Evolutionary conservation across 768 basidiomycete species (phyloP).

Genomic region (Pleurotus djamor): DNA sequence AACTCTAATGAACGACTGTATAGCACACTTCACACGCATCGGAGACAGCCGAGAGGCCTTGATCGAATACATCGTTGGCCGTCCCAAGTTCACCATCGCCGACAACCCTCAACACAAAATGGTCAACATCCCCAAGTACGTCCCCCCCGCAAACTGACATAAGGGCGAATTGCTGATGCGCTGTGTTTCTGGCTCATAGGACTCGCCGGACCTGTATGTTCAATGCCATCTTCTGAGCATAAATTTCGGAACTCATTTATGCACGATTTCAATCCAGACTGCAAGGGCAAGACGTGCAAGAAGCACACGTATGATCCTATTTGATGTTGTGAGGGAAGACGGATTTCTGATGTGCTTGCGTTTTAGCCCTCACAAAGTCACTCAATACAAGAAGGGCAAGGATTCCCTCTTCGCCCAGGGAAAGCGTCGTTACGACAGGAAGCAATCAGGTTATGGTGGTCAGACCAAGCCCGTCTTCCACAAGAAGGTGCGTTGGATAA

Average conservation of each 20-base stretch:
- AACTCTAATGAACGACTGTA: not conserved
- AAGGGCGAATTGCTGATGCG: slow-evolving; percentile 11
- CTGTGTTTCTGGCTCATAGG: slow-evolving; percentile 29
- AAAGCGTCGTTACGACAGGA: slow-evolving; percentile 99
- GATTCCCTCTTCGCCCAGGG: slow-evolving; percentile 97
- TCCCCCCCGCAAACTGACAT: slow-evolving; percentile 11
- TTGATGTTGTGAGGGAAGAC: slow-evolving; percentile 38
- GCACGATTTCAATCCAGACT: slow-evolving; percentile 44
- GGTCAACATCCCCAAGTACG: slow-evolving; percentile 96
- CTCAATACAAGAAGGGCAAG: slow-evolving; percentile 59
- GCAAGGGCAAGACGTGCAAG: slow-evolving; percentile 96
- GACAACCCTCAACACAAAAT: slow-evolving; percentile 54
- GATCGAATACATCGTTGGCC: not conserved
- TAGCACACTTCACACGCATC: slow-evolving; percentile 5
- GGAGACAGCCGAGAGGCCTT: not conserved
- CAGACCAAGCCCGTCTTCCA: slow-evolving; percentile 99
- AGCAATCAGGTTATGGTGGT: slow-evolving; percentile 99
- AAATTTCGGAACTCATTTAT: slow-evolving; percentile 2
- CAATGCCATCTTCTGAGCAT: not conserved
- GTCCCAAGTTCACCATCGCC: slow-evolving; percentile 33
- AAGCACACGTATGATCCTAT: slow-evolving; percentile 86
- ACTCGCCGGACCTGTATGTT: slow-evolving; percentile 96
- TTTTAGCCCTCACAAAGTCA: slow-evolving; percentile 5
- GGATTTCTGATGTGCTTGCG: not conserved
- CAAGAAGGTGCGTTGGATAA: slow-evolving; percentile 99